These are phyloP conservation scores for Polyporus arcularius DNA, from an alignment of 768 basidiomycete genomes.

Conservation along the genomic window DNA sequence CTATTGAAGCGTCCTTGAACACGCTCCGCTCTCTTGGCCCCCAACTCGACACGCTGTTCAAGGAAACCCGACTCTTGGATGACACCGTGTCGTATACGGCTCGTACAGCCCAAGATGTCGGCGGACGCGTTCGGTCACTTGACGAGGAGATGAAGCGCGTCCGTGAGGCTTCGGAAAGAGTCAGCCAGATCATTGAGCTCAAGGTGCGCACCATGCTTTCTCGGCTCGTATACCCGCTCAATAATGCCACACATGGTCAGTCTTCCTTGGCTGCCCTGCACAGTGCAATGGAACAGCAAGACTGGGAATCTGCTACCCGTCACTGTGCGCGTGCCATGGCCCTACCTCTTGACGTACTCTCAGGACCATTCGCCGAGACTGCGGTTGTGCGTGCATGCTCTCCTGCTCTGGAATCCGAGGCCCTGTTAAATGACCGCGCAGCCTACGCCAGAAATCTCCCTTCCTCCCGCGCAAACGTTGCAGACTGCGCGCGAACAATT, in stretches of 20 bases:
- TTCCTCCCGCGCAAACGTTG: conserved; percentile 84
- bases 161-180: conserved; percentile 85
- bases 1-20: conserved; percentile 60
- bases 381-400: conserved; percentile 61
- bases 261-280: conserved; percentile 62
- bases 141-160: conserved; percentile 95
- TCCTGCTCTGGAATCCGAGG: background rate
- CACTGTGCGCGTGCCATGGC: conserved; percentile 92
- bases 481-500: conserved; percentile 73
- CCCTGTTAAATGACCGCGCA: conserved; percentile 34
- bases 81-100: conserved; percentile 70
- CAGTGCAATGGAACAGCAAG: conserved; percentile 69
- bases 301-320: conserved; percentile 95
- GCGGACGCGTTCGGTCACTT: conserved; percentile 84
- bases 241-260: conserved; percentile 46
- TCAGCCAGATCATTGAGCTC: conserved; percentile 92
- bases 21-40: conserved; percentile 64
- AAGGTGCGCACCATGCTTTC: conserved; percentile 56
- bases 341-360: conserved; percentile 73
- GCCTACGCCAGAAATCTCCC: conserved; percentile 89
- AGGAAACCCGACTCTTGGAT: conserved; percentile 56
- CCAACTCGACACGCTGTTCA: conserved; percentile 59
- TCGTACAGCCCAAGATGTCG: conserved; percentile 82
- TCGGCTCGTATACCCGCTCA: background rate
- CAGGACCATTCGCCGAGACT: conserved; percentile 82